Evolutionary conservation across 129 eudicot species (phyloP), one percentile per base, ranked within the genome.

Genomic region (Scalesia atractyloides): DNA sequence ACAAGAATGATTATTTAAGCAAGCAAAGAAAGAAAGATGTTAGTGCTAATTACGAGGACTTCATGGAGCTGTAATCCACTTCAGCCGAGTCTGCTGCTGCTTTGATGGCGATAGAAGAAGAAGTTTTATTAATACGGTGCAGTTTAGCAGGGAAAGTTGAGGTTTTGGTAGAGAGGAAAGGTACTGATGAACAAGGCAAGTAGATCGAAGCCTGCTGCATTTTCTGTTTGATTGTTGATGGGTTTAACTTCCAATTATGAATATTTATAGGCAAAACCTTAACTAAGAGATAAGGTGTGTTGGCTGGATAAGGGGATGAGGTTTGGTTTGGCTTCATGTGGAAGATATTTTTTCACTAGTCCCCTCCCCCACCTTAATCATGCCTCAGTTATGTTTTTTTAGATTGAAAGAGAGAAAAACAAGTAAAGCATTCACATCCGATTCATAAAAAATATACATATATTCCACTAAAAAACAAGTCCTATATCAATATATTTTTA

Each of bases 201-300:
- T n/a, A 59, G 48, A 80, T 52, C 63, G 78, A 72, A 36, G 84
- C 74, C 83, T 82, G 85, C 83, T 82, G 85, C 91, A 86, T 86
- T 74, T 86, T 83, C 34, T 44, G 2, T 50, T 17, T 69, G 69
- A 16, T 22, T 18, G 9, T 73, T 53, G 71, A 4, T 46, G 22
- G n/a, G 19, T 10, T 17, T 37, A 17, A 26, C 13, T 47, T 30
- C 16, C 47, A 30, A 1, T 1, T 0, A 0, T 13, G 0, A 5
- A 16, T 17, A 41, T n/a, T n/a, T 44, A 16, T 20, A 19, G 41
- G 39, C 56, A 61, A 54, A 36, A 11, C 68, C 15, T 57, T 41
- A 19, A 34, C 14, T 9, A 68, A 62, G 77, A 34, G 86, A 77
- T 82, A 77, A 82, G 86, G 63, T 68, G 9, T 16, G 41, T 30